Evolutionary conservation across 306 rosid genomes (phyloP), one percentile per base, ranked within the genome.

Genomic region (Alnus rubra): DNA sequence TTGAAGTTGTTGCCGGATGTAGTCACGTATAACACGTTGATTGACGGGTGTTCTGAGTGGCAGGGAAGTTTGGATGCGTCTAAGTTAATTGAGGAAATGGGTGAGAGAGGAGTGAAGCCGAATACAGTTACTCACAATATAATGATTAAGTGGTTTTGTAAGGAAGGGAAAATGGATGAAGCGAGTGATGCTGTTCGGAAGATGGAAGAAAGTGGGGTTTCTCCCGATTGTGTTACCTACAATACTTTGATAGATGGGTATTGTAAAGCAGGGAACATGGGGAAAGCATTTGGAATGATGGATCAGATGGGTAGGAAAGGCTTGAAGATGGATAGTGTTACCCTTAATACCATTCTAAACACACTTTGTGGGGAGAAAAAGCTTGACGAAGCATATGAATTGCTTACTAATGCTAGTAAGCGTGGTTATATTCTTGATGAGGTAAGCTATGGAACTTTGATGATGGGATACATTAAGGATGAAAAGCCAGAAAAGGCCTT

Each of bases 11-110:
- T 78, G 35, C 95, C 95, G 0, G 97, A 94, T 85, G 89, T 81
- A 82, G 91, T 94, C 77, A 94, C 97, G 0, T 94, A 91, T 84
- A 94, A 94, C 83, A 94, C 97, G 10, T 80, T 94, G 91, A 80
- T 94, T 65, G 87, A 94, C 77, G 94, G 90, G 78, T 86, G 86
- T 81, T 92, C 91, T 64, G 74, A 79, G 72, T 76, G 81, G 82
- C 79, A 78, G 31, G 86, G 80, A 10, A 77, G 82, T 19, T 71
- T 18, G 1, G 89, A 80, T 77, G 97, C 92, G 4, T 79, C 81
- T 73, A 55, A 45, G 84, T 84, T 94, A 71, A 74, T 91, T 15
- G 92, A 86, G 78, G 90, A 89, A 23, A 92, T 94, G 97, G 59
- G 49, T 83, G 59, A 37, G 45, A 87, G 86, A 81, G 97, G 95